Conservation (phyloP, 2,329 filamentous ascomycete species). For the Helotiales sp. region DNA sequence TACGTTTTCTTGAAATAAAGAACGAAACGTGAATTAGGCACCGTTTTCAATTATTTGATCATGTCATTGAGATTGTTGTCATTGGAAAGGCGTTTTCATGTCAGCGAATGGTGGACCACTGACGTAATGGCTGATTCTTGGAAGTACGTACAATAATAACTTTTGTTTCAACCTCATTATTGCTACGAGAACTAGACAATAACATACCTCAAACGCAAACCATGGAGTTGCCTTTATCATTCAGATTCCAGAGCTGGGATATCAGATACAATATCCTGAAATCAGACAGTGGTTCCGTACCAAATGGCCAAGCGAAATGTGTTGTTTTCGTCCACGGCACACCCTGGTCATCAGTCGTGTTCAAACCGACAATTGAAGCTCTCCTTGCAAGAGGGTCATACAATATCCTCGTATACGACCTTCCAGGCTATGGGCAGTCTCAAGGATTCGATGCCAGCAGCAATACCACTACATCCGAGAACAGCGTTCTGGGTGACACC, state of each 20-base stretch:
- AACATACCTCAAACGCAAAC: neutral
- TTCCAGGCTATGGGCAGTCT: neutral
- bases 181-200: neutral
- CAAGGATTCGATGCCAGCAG: neutral
- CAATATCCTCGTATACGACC: neutral
- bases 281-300: neutral
- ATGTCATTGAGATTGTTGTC: neutral
- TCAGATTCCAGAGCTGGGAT: neutral
- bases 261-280: neutral
- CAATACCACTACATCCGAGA: neutral
- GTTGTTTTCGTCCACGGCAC: neutral
- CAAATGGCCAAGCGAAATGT: neutral
- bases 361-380: neutral
- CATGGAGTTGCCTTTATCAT: constrained; percentile 4
- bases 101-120: neutral
- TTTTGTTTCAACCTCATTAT: neutral
- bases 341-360: constrained; percentile 3
- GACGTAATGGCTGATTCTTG: neutral
- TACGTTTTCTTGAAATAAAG: no score
- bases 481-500: neutral
- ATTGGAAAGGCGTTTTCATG: neutral
- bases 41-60: no score
- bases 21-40: no score
- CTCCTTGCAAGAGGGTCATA: neutral
- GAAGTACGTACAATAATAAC: neutral